These are phyloP conservation scores for Nakazawaea molendinolei DNA, from an alignment of 805 yeast species.

Conservation along the genomic window DNA sequence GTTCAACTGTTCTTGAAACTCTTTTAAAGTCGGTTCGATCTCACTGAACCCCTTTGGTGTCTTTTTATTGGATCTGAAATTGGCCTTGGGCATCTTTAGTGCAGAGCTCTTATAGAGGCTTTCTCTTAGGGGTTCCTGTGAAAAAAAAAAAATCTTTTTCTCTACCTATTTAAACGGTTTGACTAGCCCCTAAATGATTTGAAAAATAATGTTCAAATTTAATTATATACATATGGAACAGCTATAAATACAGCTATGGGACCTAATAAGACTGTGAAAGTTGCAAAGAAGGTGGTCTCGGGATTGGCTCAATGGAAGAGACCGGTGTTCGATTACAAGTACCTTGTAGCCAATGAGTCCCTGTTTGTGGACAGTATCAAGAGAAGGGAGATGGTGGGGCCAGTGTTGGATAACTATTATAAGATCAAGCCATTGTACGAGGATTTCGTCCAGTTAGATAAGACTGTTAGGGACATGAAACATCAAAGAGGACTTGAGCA, in stretches of 20 bases:
- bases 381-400: slow-evolving; percentile 23
- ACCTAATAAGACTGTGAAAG: no score
- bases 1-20: slow-evolving; percentile 52
- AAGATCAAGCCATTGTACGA: slow-evolving; percentile 18
- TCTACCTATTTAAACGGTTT: not conserved
- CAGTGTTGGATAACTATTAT: slow-evolving; percentile 6
- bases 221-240: no score
- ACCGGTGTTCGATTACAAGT: slow-evolving; percentile 29
- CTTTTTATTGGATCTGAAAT: slow-evolving; percentile 34
- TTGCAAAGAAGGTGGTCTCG: no score
- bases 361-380: slow-evolving; percentile 22
- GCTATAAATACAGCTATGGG: no score
- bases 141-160: not conserved
- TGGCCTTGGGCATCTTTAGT: slow-evolving; percentile 37
- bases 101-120: not conserved
- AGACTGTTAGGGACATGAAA: slow-evolving; percentile 16
- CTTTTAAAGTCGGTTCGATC: slow-evolving; percentile 57
- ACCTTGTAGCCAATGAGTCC: slow-evolving; percentile 22
- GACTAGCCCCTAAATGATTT: not conserved
- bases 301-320: no score
- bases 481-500: slow-evolving; percentile 18
- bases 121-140: not conserved
- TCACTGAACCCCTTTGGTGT: slow-evolving; percentile 75
- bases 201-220: not conserved
- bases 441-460: slow-evolving; percentile 10